Evolutionary conservation across 1,139 yeast genomes (phyloP), one percentile per base, ranked within the genome.

Genomic region (Pichia sp.): DNA sequence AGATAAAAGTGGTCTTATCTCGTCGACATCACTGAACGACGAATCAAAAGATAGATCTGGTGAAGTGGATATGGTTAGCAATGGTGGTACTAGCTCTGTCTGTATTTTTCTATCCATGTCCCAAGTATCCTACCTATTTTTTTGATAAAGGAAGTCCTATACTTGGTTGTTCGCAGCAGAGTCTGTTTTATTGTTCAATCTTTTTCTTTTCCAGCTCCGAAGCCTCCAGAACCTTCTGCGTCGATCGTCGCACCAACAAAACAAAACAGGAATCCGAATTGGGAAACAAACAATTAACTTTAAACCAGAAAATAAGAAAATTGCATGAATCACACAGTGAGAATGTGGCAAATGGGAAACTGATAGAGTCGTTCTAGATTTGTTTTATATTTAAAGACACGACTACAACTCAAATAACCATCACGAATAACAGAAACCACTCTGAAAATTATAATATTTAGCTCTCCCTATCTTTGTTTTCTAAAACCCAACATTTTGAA

Each of bases 1-100:
- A 5, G 56, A 53, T 3, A 51, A 27, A 5, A 53, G 37, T 1
- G 53, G 51, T 23, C 49, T 40, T 6, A 50, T 50, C 3, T 43
- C 37, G 3, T 46, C 48, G 3, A 32, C 39, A 13, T 48, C 51
- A 35, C 48, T 44, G 2, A 43, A 7, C 7, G 43, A 30, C 3
- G 50, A 47, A 16, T 43, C 50, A 5, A 42, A 12, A 4, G 49
- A 44, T 9, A 35, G 20, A 13, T 8, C 26, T 5, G 47, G 43
- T 1, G 47, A 44, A 7, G 18, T 25, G 6, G 40, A 36, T 2
- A 40, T 16, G 4, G 37, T 39, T 15, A 40, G 7, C n/a, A 20
- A 5, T 35, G 25, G 38, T 2, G 25, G 24, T 7, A 20, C 8
- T 8, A 13, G 4, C 18, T 6, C 25, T 7, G 13, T 4, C 18